A percentile compares a stretch with the other conserved stretches of the same genome.
Evolutionary conservation across 2,329 filamentous ascomycete species (phyloP).

Genomic region (Epichloe amarillans): DNA sequence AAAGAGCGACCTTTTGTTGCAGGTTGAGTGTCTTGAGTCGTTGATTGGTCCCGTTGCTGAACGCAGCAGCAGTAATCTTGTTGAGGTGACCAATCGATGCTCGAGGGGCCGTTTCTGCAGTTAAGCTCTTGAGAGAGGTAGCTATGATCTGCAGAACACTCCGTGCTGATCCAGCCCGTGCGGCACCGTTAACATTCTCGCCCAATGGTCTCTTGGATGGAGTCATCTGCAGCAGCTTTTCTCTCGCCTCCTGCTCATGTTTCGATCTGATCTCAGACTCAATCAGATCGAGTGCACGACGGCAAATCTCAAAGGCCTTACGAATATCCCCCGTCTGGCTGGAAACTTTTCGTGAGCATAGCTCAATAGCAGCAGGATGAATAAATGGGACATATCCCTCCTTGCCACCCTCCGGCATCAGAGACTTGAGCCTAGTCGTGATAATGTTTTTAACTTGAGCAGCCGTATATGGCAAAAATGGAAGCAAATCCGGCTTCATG

Average conservation of each 20-base stretch:
- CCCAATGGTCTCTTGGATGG: constrained; percentile 65
- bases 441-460: constrained; percentile 80
- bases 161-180: constrained; percentile 18
- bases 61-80: constrained; percentile 76
- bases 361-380: constrained; percentile 83
- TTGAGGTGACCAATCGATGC: constrained; percentile 86
- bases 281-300: constrained; percentile 75
- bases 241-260: constrained; percentile 48
- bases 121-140: constrained; percentile 47
- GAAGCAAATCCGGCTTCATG: constrained; percentile 75
- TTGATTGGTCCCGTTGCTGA: constrained; percentile 78
- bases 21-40: constrained; percentile 79
- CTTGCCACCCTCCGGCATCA: constrained; percentile 43
- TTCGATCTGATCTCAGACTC: constrained; percentile 72
- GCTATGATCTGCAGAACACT: constrained; percentile 35
- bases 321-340: constrained; percentile 93
- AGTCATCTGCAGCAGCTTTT: constrained; percentile 43
- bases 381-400: constrained; percentile 68
- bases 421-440: constrained; percentile 63
- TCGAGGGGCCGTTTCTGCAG: constrained; percentile 67
- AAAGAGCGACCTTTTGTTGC: constrained; percentile 91
- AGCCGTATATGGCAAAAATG: constrained; percentile 86
- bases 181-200: constrained; percentile 62
- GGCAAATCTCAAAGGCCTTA: constrained; percentile 90
- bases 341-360: constrained; percentile 89